phyloP scores from a whole-genome alignment of 75 land plant species.

The Isoetes taiwanensis region DNA sequence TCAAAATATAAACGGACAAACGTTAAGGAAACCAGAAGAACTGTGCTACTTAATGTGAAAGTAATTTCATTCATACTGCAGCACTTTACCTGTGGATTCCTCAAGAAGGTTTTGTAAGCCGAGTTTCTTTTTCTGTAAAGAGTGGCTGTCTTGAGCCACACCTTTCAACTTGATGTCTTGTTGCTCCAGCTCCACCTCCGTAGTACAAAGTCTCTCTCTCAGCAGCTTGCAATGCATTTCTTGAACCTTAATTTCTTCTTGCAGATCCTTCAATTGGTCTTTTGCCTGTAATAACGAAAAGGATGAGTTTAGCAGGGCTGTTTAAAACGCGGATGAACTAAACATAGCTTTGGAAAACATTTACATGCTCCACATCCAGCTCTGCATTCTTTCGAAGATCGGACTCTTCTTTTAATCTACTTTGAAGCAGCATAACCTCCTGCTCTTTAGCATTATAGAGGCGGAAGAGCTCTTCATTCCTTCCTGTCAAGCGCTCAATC shows the following conservation, averaged over 20 bases:
- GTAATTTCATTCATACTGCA: not conserved
- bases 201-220: not conserved
- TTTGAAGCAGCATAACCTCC: conserved; percentile 5
- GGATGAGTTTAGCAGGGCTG: no score
- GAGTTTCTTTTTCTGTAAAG: not conserved
- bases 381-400: not conserved
- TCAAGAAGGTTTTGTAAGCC: not conserved
- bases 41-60: not conserved
- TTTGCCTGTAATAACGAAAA: not conserved
- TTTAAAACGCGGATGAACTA: not conserved
- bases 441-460: conserved; percentile 4
- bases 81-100: no score
- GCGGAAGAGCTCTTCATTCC: conserved; percentile 3
- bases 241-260: conserved; percentile 5
- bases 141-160: not conserved
- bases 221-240: not conserved
- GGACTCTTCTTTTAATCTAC: not conserved
- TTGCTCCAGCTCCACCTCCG: conserved; percentile 4
- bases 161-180: not conserved
- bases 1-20: not conserved
- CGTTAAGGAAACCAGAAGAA: not conserved
- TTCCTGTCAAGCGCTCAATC: not conserved
- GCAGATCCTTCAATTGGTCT: not conserved
- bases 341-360: not conserved
- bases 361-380: not conserved